Evolutionary conservation across 768 basidiomycete genomes (phyloP), one percentile per base, ranked within the genome.

Genomic region (Suillus lakei): DNA sequence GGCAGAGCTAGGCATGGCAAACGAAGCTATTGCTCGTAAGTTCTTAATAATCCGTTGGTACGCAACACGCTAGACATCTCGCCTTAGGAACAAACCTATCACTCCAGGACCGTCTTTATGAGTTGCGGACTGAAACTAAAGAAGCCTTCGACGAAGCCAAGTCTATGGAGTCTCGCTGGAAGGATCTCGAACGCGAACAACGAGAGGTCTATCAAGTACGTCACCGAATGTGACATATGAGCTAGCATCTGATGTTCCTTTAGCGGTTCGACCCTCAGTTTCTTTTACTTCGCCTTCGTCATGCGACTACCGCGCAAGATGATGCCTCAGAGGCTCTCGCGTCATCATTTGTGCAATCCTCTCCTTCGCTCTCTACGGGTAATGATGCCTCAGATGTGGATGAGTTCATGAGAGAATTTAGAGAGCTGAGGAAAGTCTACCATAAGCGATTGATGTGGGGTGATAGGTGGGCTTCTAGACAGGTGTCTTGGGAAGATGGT

Each of bases 391-490:
- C 68, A 61, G 92, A 92, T 39, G 85, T 96, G 28, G 96, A 98
- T 65, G 88, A 91, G 51, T 99, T 98, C 68, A 86, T 98, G 61
- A 89, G 83, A 70, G 88, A 94, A 70, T 98, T 96, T 80, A 93
- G 91, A 72, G 94, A 95, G 60, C 75, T 88, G 46, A 80, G 97
- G 68, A 96, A 94, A 79, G 83, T 85, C n/a, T 98, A 95, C 77
- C 96, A 99, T 76, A 98, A 97, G 78, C 84, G 96, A 21, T 89
- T 89, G 2, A 89, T 97, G 74, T 98, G 94, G 92, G 87, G 88
- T 21, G 92, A 95, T 73, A 83, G 90, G 69, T 98, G 96, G 95
- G 82, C 88, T 1, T 84, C 86, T 39, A 93, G 93, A 2, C 90
- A 94, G 69, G 95, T 98, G 8, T 83, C 85, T 34, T 98, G 96